Conservation (phyloP, 495 filamentous ascomycete species). For the Aspergillus sclerotiicarbonarius region DNA sequence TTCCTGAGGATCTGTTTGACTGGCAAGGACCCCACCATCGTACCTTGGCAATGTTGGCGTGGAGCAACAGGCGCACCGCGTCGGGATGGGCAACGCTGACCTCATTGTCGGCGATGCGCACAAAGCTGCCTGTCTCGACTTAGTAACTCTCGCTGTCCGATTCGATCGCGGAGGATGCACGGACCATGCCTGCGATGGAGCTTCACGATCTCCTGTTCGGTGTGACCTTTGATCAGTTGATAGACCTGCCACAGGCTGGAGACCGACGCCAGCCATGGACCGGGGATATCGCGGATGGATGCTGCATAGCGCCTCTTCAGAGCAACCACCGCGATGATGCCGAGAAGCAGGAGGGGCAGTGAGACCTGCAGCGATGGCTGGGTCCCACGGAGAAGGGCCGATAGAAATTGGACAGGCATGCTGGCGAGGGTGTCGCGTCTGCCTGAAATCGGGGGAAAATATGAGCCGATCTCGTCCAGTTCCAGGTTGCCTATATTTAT, state of each 20-base stretch:
- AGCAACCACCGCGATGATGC: not conserved
- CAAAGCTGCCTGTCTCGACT: slow-evolving; percentile 34
- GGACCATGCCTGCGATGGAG: slow-evolving; percentile 44
- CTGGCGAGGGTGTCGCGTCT: not conserved
- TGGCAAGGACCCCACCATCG: not conserved
- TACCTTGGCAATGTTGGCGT: slow-evolving; percentile 28
- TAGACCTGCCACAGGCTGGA: slow-evolving; percentile 40
- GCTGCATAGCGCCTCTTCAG: slow-evolving; percentile 21
- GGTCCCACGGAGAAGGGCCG: not conserved
- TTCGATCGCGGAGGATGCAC: not conserved
- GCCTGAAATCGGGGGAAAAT: not conserved
- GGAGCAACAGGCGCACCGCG: slow-evolving; percentile 33
- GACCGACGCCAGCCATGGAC: slow-evolving; percentile 42
- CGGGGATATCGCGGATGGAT: slow-evolving; percentile 34
- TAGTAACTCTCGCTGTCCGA: not conserved
- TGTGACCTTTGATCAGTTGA: slow-evolving; percentile 37
- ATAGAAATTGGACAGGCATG: not conserved
- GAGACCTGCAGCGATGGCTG: not conserved
- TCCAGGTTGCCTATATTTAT: not conserved
- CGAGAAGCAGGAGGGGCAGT: not conserved
- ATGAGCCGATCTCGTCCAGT: too few relatives aligned
- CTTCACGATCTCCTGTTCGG: slow-evolving; percentile 32
- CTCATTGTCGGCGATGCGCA: slow-evolving; percentile 50
- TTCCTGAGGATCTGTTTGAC: not conserved
- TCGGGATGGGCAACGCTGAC: slow-evolving; percentile 48